Conservation (phyloP, 169 alveolate species). For the Eimeria acervulina region DNA sequence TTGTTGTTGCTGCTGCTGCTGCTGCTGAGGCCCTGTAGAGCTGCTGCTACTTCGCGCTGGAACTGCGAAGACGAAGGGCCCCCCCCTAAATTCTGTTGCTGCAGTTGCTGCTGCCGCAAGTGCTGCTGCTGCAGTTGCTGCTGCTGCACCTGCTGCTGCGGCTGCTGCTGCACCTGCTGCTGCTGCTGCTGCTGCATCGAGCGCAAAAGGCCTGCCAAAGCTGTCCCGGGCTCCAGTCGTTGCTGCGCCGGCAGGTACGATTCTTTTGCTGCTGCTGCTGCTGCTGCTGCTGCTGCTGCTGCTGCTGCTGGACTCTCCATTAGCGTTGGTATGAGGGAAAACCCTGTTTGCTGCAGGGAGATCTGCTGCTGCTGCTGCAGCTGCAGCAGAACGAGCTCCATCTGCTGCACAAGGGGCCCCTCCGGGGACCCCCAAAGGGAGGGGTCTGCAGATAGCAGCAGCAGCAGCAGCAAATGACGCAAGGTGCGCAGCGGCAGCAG, state of each 20-base stretch:
- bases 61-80: slow-evolving; percentile 29
- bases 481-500: slow-evolving; percentile 17
- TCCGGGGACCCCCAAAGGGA: slow-evolving; percentile 34
- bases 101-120: neutral
- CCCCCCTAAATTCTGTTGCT: neutral
- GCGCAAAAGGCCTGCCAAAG: neutral
- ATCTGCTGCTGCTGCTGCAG: neutral
- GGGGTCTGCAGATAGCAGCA: no score
- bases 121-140: neutral
- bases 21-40: no score
- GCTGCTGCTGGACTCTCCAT: neutral
- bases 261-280: neutral
- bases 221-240: neutral
- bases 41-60: slow-evolving; percentile 64
- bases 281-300: slow-evolving; percentile 19
- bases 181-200: neutral
- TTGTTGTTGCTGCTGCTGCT: no score
- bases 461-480: no score
- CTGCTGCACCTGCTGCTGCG: neutral
- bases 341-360: neutral
- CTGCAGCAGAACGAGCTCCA: neutral
- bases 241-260: neutral
- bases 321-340: neutral
- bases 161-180: neutral
- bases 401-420: slow-evolving; percentile 28